Conservation (phyloP, 805 yeast genomes). For the Yarrowia keelungensis region DNA sequence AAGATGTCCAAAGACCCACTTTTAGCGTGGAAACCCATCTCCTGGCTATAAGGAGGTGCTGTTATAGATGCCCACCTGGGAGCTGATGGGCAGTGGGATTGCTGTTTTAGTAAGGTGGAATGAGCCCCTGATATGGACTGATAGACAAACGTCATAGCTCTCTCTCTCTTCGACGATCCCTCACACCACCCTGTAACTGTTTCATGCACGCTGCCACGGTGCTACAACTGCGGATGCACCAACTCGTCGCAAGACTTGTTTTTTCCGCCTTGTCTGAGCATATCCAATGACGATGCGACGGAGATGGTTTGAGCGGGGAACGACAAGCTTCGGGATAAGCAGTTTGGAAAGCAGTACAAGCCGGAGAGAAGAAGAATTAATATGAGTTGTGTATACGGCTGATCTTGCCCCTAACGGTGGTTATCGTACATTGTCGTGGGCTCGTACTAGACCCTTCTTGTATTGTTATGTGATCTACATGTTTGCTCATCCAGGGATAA, state of each 20-base stretch:
- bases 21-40: not conserved
- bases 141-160: no score
- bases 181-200: not conserved
- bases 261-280: not conserved
- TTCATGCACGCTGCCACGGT: conserved; percentile 1
- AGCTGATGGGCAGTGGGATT: not conserved
- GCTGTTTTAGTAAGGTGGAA: not conserved
- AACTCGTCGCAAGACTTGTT: not conserved
- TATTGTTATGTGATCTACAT: no score
- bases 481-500: no score
- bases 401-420: no score
- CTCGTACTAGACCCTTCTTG: no score
- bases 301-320: conserved; percentile 26
- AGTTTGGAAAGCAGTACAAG: not conserved
- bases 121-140: not conserved
- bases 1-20: conserved; percentile 10
- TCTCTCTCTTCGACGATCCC: no score
- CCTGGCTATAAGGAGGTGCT: not conserved
- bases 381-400: no score
- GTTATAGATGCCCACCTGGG: not conserved
- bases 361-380: not conserved
- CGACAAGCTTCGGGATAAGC: not conserved
- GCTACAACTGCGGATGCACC: not conserved
- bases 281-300: conserved; percentile 24
- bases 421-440: no score